phyloP scores from a whole-genome alignment of 129 eudicot species.

The Ambrosia artemisiifolia region DNA sequence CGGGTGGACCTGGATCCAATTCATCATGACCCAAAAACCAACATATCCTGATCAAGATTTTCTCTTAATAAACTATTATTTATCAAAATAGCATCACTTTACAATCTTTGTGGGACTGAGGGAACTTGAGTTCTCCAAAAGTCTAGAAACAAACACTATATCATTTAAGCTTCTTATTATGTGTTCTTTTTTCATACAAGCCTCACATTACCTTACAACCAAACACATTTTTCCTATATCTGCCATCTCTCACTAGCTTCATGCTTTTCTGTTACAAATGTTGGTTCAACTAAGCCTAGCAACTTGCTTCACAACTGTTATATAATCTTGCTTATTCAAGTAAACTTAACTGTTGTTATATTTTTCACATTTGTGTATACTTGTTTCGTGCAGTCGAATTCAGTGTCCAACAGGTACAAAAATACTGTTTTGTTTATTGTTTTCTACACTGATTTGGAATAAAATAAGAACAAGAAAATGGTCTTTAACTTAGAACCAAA shows the following conservation, averaged over 20 bases:
- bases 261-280: neutral
- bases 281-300: slow-evolving; percentile 7
- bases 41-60: slow-evolving; percentile 28
- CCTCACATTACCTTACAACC: slow-evolving; percentile 7
- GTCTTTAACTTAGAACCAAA: slow-evolving; percentile 4
- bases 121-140: slow-evolving; percentile 15
- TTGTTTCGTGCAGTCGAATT: slow-evolving; percentile 10
- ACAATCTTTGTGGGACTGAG: slow-evolving; percentile 19
- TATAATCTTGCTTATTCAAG: slow-evolving; percentile 4
- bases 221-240: slow-evolving; percentile 10
- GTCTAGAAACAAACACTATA: slow-evolving; percentile 10
- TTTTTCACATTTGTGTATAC: slow-evolving; percentile 1
- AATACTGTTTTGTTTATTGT: neutral
- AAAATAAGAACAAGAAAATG: slow-evolving; percentile 11
- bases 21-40: slow-evolving; percentile 27
- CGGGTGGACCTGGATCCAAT: slow-evolving; percentile 15
- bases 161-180: slow-evolving; percentile 17
- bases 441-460: slow-evolving; percentile 9
- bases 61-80: neutral
- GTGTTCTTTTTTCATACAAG: slow-evolving; percentile 21
- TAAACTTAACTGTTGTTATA: neutral
- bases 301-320: slow-evolving; percentile 8
- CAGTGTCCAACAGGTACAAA: slow-evolving; percentile 20
- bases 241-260: slow-evolving; percentile 6
- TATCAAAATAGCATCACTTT: neutral